These are phyloP conservation scores for Aspergillus spinulosporus DNA, from an alignment of 2,329 filamentous ascomycete species.

Conservation along the genomic window DNA sequence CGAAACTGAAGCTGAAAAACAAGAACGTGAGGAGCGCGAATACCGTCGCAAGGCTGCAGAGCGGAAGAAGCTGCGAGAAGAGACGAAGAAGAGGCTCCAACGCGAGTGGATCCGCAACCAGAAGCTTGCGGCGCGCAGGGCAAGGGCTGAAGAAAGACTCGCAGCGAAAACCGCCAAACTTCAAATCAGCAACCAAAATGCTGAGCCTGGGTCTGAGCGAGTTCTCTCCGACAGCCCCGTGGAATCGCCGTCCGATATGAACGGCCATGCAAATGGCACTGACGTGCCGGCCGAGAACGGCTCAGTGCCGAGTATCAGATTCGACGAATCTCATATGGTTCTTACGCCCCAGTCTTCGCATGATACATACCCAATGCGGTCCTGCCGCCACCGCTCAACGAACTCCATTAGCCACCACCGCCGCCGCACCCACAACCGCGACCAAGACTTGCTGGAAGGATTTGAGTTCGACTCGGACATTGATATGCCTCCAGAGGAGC, in stretches of 20 bases:
- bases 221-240: constrained; percentile 28
- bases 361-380: constrained; percentile 5
- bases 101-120: constrained; percentile 45
- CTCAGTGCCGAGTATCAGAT: constrained; percentile 31
- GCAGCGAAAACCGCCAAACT: constrained; percentile 17
- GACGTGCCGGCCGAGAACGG: constrained; percentile 18
- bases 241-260: constrained; percentile 30
- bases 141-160: constrained; percentile 30
- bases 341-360: neutral
- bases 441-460: constrained; percentile 39
- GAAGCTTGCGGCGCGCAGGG: constrained; percentile 35
- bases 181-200: constrained; percentile 9
- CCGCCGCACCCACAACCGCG: constrained; percentile 27
- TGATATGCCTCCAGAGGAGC: constrained; percentile 40
- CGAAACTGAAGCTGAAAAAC: constrained; percentile 41
- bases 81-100: constrained; percentile 41
- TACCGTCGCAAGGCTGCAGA: constrained; percentile 35
- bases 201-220: constrained; percentile 12
- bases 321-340: constrained; percentile 26
- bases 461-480: constrained; percentile 47
- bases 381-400: constrained; percentile 14
- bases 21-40: constrained; percentile 39
- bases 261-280: constrained; percentile 24
- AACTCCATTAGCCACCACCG: constrained; percentile 13
- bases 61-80: constrained; percentile 39